A percentile compares a stretch with the other conserved stretches of the same genome.
phyloP scores from a whole-genome alignment of 176 grass and related monocot genomes.

The Microstegium vimineum region DNA sequence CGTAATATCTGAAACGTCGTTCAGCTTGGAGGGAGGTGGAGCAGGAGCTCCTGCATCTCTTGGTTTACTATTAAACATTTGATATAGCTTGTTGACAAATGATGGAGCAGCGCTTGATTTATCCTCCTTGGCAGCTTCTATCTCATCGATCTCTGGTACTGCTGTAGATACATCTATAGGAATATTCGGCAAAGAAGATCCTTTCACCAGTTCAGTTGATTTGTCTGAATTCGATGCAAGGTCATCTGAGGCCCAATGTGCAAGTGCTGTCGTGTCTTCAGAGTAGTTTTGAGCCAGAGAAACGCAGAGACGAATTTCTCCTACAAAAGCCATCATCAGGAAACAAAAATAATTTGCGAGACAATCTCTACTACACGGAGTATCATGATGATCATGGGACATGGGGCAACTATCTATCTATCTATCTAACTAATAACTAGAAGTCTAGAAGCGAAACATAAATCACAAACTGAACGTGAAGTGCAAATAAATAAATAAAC shows the following conservation, averaged over 20 bases:
- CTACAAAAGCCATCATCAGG: constrained; percentile 31
- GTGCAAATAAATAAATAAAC: too few relatives aligned
- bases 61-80: constrained; percentile 54
- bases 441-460: not conserved
- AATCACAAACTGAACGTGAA: not conserved
- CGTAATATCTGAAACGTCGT: constrained; percentile 1
- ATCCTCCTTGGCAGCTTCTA: constrained; percentile 45
- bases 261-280: constrained; percentile 35
- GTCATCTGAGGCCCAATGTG: constrained; percentile 55
- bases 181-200: constrained; percentile 34
- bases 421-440: too few relatives aligned
- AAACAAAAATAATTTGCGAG: not conserved
- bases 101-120: constrained; percentile 36
- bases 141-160: constrained; percentile 18
- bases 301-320: constrained; percentile 63
- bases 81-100: constrained; percentile 53
- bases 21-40: constrained; percentile 16
- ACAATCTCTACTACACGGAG: not conserved
- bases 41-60: constrained; percentile 35
- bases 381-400: not conserved
- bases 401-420: not conserved
- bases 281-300: constrained; percentile 55
- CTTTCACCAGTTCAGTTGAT: constrained; percentile 64
- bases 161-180: constrained; percentile 24
- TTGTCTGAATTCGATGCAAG: constrained; percentile 79